Base-by-base conservation (phyloP, 2,329 filamentous ascomycete species). In the Didymella pomorum region DNA sequence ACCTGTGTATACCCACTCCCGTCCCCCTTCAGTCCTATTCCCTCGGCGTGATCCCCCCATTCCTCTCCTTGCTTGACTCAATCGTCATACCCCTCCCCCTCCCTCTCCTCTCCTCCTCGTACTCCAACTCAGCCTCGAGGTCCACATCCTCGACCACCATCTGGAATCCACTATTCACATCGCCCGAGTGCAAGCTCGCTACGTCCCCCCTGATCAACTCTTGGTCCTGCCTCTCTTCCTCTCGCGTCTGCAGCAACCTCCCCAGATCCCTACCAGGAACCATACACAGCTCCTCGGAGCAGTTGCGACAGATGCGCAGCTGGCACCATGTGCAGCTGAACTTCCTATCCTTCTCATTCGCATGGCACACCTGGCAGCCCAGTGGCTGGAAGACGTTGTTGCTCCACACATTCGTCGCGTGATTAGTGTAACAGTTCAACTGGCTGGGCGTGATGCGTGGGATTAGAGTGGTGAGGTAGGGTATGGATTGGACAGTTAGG, bases 321-420 rank as follows among this genome's bases (percentile, higher is more conserved):
- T 70, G 71, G 51, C 76, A 79, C 73, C 74, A 77, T 16, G 67
- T 65, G 46, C 76, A 79, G n/a, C 62, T 61, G 69, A 72, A 76
- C 55, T 68, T 71, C 16, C 66, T 55, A 20, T 73, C 70, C 2
- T 50, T 54, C 20, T 58, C 61, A 53, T 71, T 68, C 1, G 62
- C 45, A 16, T 61, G 68, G 58, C 76, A 79, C 0, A 77, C 50
- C 72, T 74, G 73, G 68, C 76, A 79, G 12, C 67, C 68, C 64
- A 75, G 66, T 23, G 73, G 72, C 46, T 72, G 69, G 61, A 71
- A 71, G 11, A 53, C 18, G 58, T 77, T 78, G 51, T 65, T 70
- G 48, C 63, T 69, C 64, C 69, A 70, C 42, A 72, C 63, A 47
- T 64, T 70, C 3, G 61, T 65, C 1, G 45, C 37, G 64, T 78